Conservation (phyloP, 768 basidiomycete species). For the Mycena latifolia region DNA sequence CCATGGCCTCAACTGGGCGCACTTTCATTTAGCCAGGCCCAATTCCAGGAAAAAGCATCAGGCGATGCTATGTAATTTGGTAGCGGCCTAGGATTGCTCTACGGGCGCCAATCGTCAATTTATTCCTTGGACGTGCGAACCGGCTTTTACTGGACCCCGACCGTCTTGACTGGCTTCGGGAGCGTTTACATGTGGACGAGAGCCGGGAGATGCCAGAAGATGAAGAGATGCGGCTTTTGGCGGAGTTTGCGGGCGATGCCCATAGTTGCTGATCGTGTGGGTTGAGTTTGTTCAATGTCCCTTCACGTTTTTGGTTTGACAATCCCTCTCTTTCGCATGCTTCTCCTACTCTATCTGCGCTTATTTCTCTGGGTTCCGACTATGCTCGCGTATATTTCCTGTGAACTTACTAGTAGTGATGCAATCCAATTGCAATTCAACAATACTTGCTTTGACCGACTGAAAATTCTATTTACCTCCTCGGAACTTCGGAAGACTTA, state of each 20-base stretch:
- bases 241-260: slow-evolving; percentile 25
- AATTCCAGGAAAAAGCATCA: slow-evolving; percentile 34
- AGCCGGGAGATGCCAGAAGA: slow-evolving; percentile 29
- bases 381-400: too few relatives aligned
- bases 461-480: too few relatives aligned
- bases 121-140: slow-evolving; percentile 32
- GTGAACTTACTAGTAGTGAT: too few relatives aligned
- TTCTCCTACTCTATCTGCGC: neutral
- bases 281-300: slow-evolving; percentile 1
- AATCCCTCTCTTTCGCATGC: neutral
- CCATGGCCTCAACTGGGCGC: slow-evolving; percentile 29
- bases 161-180: slow-evolving; percentile 27
- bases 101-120: slow-evolving; percentile 21
- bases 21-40: slow-evolving; percentile 25
- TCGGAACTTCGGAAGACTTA: too few relatives aligned
- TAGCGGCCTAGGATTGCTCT: slow-evolving; percentile 28
- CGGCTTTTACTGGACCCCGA: slow-evolving; percentile 30
- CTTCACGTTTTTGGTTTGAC: neutral
- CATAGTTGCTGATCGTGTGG: slow-evolving; percentile 9
- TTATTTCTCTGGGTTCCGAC: neutral
- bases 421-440: too few relatives aligned
- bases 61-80: slow-evolving; percentile 30
- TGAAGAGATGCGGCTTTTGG: slow-evolving; percentile 26
- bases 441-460: too few relatives aligned
- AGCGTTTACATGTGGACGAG: slow-evolving; percentile 25